phyloP scores from a whole-genome alignment of 73 alveolate genomes.

The Breviolum minutum region DNA sequence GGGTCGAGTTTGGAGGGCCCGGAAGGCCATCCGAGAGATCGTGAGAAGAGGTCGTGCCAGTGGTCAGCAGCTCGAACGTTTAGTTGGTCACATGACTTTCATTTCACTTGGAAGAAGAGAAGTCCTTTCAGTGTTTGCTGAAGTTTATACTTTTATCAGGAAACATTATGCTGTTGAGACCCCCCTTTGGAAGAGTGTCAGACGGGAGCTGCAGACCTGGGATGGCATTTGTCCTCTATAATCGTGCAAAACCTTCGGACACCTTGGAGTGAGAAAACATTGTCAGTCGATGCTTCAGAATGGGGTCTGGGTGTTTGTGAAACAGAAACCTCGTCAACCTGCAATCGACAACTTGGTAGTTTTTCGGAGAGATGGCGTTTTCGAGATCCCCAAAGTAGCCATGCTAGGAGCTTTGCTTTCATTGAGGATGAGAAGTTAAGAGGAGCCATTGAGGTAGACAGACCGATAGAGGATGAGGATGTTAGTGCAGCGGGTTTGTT shows the following conservation, averaged over 20 bases:
- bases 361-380: neutral
- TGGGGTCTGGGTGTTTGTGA: neutral
- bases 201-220: neutral
- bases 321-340: neutral
- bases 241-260: neutral
- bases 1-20: neutral
- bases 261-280: neutral
- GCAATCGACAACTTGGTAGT: neutral
- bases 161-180: neutral
- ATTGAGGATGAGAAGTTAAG: neutral
- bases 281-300: neutral
- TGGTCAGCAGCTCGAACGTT: neutral
- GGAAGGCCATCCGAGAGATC: neutral
- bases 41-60: neutral
- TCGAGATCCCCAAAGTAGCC: too few species aligned
- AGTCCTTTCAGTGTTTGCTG: constrained; percentile 97
- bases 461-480: neutral
- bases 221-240: neutral
- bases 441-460: neutral
- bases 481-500: neutral
- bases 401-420: neutral
- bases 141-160: neutral
- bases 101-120: constrained; percentile 96
- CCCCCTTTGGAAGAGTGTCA: neutral
- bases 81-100: neutral